phyloP scores from a whole-genome alignment of 1,284 basidiomycete genomes.

The Calocybe gambosa region DNA sequence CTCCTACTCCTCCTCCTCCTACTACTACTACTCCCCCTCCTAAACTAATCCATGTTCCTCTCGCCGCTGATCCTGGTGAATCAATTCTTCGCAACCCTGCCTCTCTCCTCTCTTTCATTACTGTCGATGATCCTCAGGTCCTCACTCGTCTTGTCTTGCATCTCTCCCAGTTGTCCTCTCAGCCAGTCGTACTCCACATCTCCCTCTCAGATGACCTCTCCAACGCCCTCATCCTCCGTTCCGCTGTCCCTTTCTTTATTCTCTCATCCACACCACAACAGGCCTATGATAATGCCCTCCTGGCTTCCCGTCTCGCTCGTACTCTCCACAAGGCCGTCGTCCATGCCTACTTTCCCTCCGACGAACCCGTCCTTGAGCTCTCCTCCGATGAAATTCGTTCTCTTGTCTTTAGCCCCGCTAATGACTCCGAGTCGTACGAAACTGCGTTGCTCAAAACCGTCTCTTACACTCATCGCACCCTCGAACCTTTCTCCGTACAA shows the following conservation, averaged over 20 bases:
- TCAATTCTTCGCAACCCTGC: conserved; percentile 42
- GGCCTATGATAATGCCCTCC: conserved; percentile 66
- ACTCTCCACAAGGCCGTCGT: conserved; percentile 52
- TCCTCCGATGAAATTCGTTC: conserved; percentile 50
- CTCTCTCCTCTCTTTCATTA: conserved; percentile 46
- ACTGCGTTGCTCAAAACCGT: conserved; percentile 58
- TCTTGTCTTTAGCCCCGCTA: conserved; percentile 44
- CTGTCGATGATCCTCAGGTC: conserved; percentile 37
- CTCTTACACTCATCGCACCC: conserved; percentile 54
- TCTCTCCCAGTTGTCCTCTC: conserved; percentile 47
- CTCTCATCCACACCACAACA: conserved; percentile 58
- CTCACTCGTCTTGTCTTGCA: conserved; percentile 51
- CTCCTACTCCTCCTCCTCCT: conserved; percentile 27
- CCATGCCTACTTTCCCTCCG: conserved; percentile 73
- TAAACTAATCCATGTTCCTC: conserved; percentile 42
- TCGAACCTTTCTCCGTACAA: conserved; percentile 42
- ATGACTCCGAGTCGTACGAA: conserved; percentile 50
- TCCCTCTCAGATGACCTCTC: conserved; percentile 49
- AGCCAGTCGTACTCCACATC: conserved; percentile 55
- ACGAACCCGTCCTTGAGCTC: conserved; percentile 42
- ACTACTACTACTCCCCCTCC: conserved; percentile 27
- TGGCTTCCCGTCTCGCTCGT: conserved; percentile 46
- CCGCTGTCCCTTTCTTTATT: conserved; percentile 55
- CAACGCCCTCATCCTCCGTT: conserved; percentile 51
- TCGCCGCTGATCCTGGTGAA: conserved; percentile 54